Conservation (phyloP, 495 filamentous ascomycete genomes). For the Podospora anserina region DNA sequence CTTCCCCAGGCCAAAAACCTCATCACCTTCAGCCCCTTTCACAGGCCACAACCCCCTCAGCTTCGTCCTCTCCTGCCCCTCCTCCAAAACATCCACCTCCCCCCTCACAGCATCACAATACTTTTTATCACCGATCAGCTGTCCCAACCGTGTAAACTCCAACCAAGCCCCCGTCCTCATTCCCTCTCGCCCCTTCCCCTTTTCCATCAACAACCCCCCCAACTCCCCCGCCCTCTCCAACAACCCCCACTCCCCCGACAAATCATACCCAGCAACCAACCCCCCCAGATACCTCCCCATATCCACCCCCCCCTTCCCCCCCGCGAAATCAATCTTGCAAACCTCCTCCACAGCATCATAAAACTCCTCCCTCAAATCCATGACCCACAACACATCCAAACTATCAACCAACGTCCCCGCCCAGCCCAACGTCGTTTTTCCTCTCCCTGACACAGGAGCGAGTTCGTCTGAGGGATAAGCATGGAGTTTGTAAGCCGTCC, state of each 20-base stretch:
- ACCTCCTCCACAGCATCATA: constrained; percentile 62
- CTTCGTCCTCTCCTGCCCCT: constrained; percentile 62
- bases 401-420: constrained; percentile 84
- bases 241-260: constrained; percentile 56
- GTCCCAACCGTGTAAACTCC: constrained; percentile 82
- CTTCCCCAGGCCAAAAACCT: constrained; percentile 63
- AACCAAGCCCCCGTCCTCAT: constrained; percentile 63
- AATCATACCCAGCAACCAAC: constrained; percentile 71
- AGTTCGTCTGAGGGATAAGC: constrained; percentile 79
- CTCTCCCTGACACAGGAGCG: constrained; percentile 54
- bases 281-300: constrained; percentile 46
- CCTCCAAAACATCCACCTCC: constrained; percentile 71
- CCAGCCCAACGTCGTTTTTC: constrained; percentile 74
- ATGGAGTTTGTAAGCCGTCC: constrained; percentile 68
- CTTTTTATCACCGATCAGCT: constrained; percentile 72
- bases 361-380: constrained; percentile 80
- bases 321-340: constrained; percentile 60
- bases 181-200: constrained; percentile 49
- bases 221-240: constrained; percentile 78
- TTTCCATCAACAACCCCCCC: constrained; percentile 62
- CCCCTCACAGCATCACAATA: constrained; percentile 81
- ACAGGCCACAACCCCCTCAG: constrained; percentile 64
- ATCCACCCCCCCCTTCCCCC: too few relatives aligned
- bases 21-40: constrained; percentile 70
- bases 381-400: constrained; percentile 85